A percentile compares a stretch with the other conserved stretches of the same genome.
phyloP scores from a whole-genome alignment of 2,329 filamentous ascomycete species.

The Drechslerella stenobrocha region DNA sequence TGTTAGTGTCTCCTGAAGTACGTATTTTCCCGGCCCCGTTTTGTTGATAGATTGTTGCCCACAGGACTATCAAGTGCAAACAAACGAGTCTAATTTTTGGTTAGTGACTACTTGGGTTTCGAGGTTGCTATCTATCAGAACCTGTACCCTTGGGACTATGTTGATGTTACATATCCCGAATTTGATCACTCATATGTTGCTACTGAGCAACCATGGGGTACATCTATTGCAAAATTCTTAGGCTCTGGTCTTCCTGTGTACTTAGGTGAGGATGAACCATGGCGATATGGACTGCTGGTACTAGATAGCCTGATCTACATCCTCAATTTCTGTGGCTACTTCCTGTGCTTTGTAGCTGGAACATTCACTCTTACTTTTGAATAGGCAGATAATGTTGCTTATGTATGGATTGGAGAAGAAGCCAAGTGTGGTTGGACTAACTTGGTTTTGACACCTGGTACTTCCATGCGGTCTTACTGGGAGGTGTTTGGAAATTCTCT shows the following conservation, averaged over 20 bases:
- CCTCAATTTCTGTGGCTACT: conserved; percentile 3
- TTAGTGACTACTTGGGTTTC: conserved; percentile 1
- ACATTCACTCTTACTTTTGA: neutral
- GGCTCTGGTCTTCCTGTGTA: neutral
- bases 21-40: neutral
- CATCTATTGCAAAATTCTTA: neutral
- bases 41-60: neutral
- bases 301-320: neutral
- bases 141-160: neutral
- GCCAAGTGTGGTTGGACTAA: neutral
- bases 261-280: neutral
- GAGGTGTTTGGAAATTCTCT: neutral
- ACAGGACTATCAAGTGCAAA: neutral
- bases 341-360: neutral
- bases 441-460: neutral
- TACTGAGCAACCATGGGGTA: neutral
- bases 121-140: conserved; percentile 1
- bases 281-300: neutral
- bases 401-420: neutral
- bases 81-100: neutral
- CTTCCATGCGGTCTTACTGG: neutral
- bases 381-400: neutral
- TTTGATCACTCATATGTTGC: neutral
- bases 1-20: neutral
- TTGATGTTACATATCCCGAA: neutral